phyloP scores from a whole-genome alignment of 805 yeast genomes.

The Lachancea dasiensis region DNA sequence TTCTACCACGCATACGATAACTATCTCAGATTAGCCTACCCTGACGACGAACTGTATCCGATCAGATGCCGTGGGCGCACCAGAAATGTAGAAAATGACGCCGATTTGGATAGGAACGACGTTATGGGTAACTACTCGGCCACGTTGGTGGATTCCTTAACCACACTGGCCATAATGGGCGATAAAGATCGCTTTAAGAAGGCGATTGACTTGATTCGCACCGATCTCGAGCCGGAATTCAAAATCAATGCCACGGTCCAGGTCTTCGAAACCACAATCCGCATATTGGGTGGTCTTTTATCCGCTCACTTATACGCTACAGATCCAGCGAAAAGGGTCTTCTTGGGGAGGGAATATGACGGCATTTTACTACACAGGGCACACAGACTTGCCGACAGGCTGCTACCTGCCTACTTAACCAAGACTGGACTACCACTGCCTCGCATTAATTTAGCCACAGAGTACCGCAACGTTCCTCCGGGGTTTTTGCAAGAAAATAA shows the following conservation, averaged over 20 bases:
- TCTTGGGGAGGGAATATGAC: slow-evolving; percentile 42
- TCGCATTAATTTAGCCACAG: slow-evolving; percentile 59
- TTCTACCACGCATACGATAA: slow-evolving; percentile 72
- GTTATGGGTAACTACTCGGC: slow-evolving; percentile 78
- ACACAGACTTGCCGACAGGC: slow-evolving; percentile 62
- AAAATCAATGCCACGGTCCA: slow-evolving; percentile 68
- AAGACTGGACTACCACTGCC: slow-evolving; percentile 69
- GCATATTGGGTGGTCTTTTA: slow-evolving; percentile 76
- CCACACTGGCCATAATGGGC: slow-evolving; percentile 68
- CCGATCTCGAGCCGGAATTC: slow-evolving; percentile 37
- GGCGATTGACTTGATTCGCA: slow-evolving; percentile 37
- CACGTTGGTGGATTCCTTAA: slow-evolving; percentile 74
- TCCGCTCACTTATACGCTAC: slow-evolving; percentile 71
- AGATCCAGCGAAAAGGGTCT: slow-evolving; percentile 39
- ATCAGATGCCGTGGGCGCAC: slow-evolving; percentile 62
- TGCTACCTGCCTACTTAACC: slow-evolving; percentile 66
- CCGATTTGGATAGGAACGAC: slow-evolving; percentile 64
- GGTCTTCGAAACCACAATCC: slow-evolving; percentile 79
- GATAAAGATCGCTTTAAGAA: slow-evolving; percentile 51
- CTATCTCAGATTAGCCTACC: slow-evolving; percentile 66
- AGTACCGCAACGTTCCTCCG: slow-evolving; percentile 41
- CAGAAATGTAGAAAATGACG: slow-evolving; percentile 49
- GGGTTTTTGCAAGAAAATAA: slow-evolving; percentile 60
- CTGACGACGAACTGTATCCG: slow-evolving; percentile 78
- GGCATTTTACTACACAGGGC: slow-evolving; percentile 72